Conservation (phyloP, 2,329 filamentous ascomycete species). For the Rhynchosporium agropyri region DNA sequence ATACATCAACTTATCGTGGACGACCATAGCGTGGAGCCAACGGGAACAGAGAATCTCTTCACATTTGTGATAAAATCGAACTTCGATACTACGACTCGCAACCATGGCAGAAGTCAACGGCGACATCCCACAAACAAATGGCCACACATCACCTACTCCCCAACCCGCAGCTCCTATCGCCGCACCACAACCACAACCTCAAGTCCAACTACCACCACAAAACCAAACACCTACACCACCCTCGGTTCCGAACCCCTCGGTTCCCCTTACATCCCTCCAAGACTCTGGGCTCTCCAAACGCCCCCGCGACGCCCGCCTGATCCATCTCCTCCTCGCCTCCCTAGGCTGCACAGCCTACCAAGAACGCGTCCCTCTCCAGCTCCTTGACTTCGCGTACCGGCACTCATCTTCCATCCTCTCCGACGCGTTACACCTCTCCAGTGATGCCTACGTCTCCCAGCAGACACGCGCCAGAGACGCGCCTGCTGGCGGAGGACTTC, state of each 20-base stretch:
- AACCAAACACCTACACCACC: not conserved
- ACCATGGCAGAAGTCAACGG: conserved; percentile 42
- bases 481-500: conserved; percentile 38
- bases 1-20: too few species aligned
- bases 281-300: conserved; percentile 49
- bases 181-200: conserved; percentile 24
- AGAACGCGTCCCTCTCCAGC: conserved; percentile 77
- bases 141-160: conserved; percentile 45
- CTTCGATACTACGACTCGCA: not conserved
- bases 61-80: too few species aligned
- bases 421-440: conserved; percentile 69
- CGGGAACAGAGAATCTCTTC: too few species aligned
- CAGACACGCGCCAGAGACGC: conserved; percentile 42
- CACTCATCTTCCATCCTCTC: conserved; percentile 73
- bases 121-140: conserved; percentile 55
- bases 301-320: conserved; percentile 76
- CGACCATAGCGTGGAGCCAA: too few species aligned
- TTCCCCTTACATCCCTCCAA: conserved; percentile 42
- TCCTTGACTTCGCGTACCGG: conserved; percentile 85
- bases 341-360: conserved; percentile 81
- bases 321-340: conserved; percentile 78
- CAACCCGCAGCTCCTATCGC: conserved; percentile 22
- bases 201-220: conserved; percentile 18
- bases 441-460: conserved; percentile 64
- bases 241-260: conserved; percentile 33